Evolutionary conservation across 495 filamentous ascomycete genomes (phyloP).

Genomic region (Podospora pseudopauciseta): DNA sequence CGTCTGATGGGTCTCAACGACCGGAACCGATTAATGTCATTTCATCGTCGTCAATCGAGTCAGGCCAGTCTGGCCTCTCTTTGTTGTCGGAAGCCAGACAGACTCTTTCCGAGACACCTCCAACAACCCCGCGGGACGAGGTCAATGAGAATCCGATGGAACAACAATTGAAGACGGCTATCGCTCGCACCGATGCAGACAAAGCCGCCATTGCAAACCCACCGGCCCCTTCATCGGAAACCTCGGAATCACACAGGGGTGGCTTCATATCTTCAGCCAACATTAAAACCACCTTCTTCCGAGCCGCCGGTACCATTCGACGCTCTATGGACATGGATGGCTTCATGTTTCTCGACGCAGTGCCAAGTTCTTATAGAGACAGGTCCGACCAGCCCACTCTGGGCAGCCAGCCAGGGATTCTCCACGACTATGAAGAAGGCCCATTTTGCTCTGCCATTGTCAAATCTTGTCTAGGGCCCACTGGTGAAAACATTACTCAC

Average conservation of each 20-base stretch:
- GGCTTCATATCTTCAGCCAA: slow-evolving; percentile 34
- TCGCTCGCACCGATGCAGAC: not conserved
- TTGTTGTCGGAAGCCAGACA: not conserved
- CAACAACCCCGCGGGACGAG: slow-evolving; percentile 22
- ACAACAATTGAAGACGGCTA: slow-evolving; percentile 15
- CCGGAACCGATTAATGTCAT: slow-evolving; percentile 5
- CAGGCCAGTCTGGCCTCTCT: slow-evolving; percentile 2
- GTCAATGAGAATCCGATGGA: slow-evolving; percentile 16
- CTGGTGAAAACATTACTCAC: slow-evolving; percentile 6
- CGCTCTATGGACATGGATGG: slow-evolving; percentile 50
- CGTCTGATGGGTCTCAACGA: not conserved
- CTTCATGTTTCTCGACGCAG: slow-evolving; percentile 47
- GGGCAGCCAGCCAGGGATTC: not conserved
- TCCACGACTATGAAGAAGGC: slow-evolving; percentile 12
- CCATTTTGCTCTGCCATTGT: slow-evolving; percentile 27
- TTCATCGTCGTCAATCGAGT: slow-evolving; percentile 28
- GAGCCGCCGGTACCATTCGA: slow-evolving; percentile 46
- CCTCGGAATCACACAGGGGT: slow-evolving; percentile 5
- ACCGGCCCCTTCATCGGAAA: not conserved
- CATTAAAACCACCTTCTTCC: slow-evolving; percentile 36
- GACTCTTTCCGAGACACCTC: slow-evolving; percentile 13
- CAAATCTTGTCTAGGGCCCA: slow-evolving; percentile 18
- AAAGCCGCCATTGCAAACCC: not conserved
- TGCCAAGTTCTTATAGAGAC: slow-evolving; percentile 31
- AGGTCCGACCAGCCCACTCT: slow-evolving; percentile 12